These are phyloP conservation scores for Monosporascus sp. DNA, from an alignment of 2,329 filamentous ascomycete genomes.

Conservation along the genomic window DNA sequence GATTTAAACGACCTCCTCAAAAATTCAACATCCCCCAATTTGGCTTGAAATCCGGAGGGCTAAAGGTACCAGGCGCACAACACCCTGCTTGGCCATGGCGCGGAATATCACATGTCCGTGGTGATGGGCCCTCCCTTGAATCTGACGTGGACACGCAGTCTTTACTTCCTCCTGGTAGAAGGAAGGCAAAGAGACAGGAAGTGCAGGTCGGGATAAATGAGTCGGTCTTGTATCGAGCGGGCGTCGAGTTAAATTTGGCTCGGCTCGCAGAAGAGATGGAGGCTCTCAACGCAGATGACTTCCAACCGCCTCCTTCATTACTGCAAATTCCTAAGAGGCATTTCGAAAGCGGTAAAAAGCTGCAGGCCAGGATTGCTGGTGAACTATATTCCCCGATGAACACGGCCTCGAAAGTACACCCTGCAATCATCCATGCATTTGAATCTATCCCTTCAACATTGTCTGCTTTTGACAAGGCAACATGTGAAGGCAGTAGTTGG, in stretches of 20 bases:
- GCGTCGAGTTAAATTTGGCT: conserved; percentile 34
- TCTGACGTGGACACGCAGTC: not conserved
- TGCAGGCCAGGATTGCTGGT: conserved; percentile 43
- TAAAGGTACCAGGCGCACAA: conserved; percentile 60
- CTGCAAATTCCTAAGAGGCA: conserved; percentile 50
- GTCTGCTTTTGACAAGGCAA: conserved; percentile 74
- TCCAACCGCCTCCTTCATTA: conserved; percentile 38
- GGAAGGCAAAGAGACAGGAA: conserved; percentile 46
- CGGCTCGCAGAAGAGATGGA: conserved; percentile 26
- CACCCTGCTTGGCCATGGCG: conserved; percentile 68
- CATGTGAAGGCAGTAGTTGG: conserved; percentile 72
- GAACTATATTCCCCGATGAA: conserved; percentile 31
- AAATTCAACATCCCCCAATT: conserved; percentile 34
- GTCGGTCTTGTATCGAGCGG: conserved; percentile 33
- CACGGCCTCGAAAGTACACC: conserved; percentile 36
- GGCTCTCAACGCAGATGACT: conserved; percentile 32
- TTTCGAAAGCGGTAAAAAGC: conserved; percentile 51
- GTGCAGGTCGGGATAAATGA: conserved; percentile 36
- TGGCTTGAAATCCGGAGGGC: conserved; percentile 35
- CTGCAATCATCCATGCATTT: conserved; percentile 56
- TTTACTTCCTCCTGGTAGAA: conserved; percentile 13
- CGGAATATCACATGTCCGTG: conserved; percentile 59
- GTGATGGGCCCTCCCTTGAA: conserved; percentile 16
- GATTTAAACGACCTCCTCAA: conserved; percentile 24
- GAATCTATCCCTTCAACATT: conserved; percentile 53